Base-by-base conservation (phyloP, 148 eudicot genomes). In the Cornus kousa region DNA sequence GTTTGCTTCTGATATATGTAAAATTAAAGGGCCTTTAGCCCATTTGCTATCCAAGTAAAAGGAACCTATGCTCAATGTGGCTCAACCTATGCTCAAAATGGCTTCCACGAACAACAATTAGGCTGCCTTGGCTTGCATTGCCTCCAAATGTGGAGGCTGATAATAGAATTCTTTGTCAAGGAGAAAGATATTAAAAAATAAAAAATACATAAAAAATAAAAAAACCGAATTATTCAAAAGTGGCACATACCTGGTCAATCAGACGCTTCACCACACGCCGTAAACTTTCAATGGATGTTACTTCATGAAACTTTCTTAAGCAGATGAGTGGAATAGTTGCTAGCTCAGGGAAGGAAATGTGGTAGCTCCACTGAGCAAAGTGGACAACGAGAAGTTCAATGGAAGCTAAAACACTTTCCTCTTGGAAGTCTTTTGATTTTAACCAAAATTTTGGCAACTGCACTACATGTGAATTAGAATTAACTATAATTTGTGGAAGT, bases 341-440 rank as follows among this genome's bases (percentile, higher is more conserved):
- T 72, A 94, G 79, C 71, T 97, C 99, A 48, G 99, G 99, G 81
- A 92, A 94, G 68, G 99, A 92, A 73, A 97, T 91, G 85, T 92
- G 90, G 82, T 85, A 87, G 77, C 95, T 92, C 99, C 99, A 94
- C 78, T 91, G 97, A 70, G 86, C 73, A 82, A 94, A 92, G 87
- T 97, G 98, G 9, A 77, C 76, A 31, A 90, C 81, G 10, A 97
- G 97, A 78, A 88, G 84, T 79, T 94, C 95, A 68, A 97, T 74
- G 20, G 89, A 81, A 68, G 88, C 88, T 55, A 46, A 68, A 80
- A 92, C 84, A 79, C 95, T 92, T 84, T 97, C 93, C 43, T 89
- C 92, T 86, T 89, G 97, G 78, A 90, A 91, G 70, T 84, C 86
- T 65, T 68, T 88, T 31, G 90, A 86, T 84, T 94, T 97, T 75